Evolutionary conservation across 1,139 yeast genomes (phyloP).

Genomic region (Kurtzmaniella quercitrusa): DNA sequence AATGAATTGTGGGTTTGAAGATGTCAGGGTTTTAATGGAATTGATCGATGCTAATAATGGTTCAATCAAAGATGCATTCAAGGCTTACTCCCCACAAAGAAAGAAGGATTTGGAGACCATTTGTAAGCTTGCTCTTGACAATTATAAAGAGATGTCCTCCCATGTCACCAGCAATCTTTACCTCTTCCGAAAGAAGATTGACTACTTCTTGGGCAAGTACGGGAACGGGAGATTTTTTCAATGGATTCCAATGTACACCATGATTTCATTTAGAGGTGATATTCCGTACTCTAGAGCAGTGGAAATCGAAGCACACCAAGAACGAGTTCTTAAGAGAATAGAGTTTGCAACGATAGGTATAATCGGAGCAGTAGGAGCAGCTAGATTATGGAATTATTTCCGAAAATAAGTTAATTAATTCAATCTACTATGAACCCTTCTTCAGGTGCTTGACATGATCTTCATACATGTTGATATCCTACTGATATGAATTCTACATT

Average conservation of each 20-base stretch:
- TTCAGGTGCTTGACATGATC: too few species aligned
- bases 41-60: conserved; percentile 42
- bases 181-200: conserved; percentile 63
- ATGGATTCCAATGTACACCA: conserved; percentile 88
- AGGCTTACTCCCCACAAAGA: conserved; percentile 52
- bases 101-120: conserved; percentile 70
- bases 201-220: conserved; percentile 55
- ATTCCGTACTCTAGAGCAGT: conserved; percentile 74
- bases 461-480: too few species aligned
- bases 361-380: conserved; percentile 14
- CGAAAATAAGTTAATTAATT: too few species aligned
- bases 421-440: too few species aligned
- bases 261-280: conserved; percentile 88
- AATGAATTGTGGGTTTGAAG: conserved; percentile 95
- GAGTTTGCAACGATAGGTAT: conserved; percentile 19
- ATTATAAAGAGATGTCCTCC: conserved; percentile 85
- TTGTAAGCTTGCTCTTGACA: conserved; percentile 71
- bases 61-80: conserved; percentile 51
- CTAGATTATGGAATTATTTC: conserved; percentile 10
- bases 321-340: conserved; percentile 31
- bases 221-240: conserved; percentile 39
- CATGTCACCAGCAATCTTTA: conserved; percentile 67
- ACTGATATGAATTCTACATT: too few species aligned
- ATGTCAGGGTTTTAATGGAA: conserved; percentile 64
- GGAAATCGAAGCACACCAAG: conserved; percentile 47